Percentiles rank a stretch among this genome's conserved stretches.
phyloP scores from a whole-genome alignment of 768 basidiomycete species.

The Lactarius psammicola region DNA sequence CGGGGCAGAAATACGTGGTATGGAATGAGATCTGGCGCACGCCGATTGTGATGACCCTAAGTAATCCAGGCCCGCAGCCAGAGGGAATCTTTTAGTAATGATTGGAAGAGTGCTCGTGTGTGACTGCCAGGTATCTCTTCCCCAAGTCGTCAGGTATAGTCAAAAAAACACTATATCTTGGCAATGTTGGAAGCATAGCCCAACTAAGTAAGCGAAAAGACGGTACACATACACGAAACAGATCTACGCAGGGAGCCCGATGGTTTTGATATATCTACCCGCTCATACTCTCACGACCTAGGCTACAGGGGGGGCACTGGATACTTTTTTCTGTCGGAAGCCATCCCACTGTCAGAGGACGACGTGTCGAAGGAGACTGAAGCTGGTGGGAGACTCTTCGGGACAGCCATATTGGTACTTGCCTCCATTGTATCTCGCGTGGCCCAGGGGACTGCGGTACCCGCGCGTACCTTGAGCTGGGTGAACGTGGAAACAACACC shows the following conservation, averaged over 20 bases:
- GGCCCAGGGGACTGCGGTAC: not conserved
- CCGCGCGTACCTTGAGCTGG: not conserved
- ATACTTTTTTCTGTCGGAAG: not conserved
- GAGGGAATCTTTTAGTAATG: not conserved
- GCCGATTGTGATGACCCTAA: no score
- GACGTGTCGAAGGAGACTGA: not conserved
- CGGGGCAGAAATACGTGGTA: no score
- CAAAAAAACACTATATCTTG: no score
- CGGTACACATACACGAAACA: no score
- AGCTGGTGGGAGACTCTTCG: not conserved
- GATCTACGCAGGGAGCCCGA: no score
- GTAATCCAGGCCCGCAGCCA: no score
- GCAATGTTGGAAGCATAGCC: no score
- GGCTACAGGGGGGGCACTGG: not conserved
- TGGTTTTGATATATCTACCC: no score
- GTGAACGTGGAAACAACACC: not conserved
- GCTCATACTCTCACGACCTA: no score
- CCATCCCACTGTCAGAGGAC: not conserved
- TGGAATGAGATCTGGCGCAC: no score
- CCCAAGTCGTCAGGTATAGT: not conserved
- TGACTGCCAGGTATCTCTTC: not conserved
- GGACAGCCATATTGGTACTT: not conserved
- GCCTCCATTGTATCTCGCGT: not conserved
- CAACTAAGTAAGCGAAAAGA: no score
- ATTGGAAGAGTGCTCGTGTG: not conserved